Evolutionary conservation across 2,329 filamentous ascomycete species (phyloP), one percentile per base, ranked within the genome.

Genomic region (Leptographium galeiforme): DNA sequence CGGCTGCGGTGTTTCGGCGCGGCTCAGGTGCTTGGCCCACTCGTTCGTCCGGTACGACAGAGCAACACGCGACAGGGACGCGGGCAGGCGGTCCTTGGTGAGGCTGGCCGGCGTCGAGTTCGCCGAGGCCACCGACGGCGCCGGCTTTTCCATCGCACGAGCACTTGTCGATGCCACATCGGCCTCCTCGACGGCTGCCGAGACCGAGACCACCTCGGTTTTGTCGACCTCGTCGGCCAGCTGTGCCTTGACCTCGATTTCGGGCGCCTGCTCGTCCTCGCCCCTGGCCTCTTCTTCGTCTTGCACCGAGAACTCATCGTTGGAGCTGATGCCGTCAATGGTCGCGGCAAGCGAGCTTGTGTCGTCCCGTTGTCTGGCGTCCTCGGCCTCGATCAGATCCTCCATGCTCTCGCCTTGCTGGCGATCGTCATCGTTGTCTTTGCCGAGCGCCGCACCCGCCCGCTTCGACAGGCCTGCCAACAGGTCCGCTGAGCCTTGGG

Each of bases 31-130:
- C 66, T 95, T 96, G 0, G 89, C 89, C 91, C 91, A 97, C 68
- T 97, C 91, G 59, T 95, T 95, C 2, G 89, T 96, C 54, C 91
- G 81, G 63, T 93, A 95, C 0, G 85, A 87, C 64, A 88, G 72
- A 2, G 89, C 85, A 10, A 95, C 78, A 56, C 80, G 84, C 1
- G 89, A 93, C 38, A 89, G 68, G 13, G 81, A 79, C n/a, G 75
- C 71, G 0, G 87, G 87, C 11, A 95, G 74, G 12, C 74, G 74
- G 4, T 81, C 79, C 57, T 75, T 76, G 6, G 76, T 81, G 55
- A 85, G 65, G 48, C 69, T 77, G 16, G 66, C 67, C 8, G 70
- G 66, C 14, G 69, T 67, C 2, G 76, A 75, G 2, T 67, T 67
- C 1, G 60, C 63, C 1, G 72, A 76, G 18, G 63, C 65, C 2